Percentiles rank a stretch among this genome's conserved stretches.
phyloP scores from a whole-genome alignment of 345 rosid genomes.

The Diplotaxis tenuifolia region DNA sequence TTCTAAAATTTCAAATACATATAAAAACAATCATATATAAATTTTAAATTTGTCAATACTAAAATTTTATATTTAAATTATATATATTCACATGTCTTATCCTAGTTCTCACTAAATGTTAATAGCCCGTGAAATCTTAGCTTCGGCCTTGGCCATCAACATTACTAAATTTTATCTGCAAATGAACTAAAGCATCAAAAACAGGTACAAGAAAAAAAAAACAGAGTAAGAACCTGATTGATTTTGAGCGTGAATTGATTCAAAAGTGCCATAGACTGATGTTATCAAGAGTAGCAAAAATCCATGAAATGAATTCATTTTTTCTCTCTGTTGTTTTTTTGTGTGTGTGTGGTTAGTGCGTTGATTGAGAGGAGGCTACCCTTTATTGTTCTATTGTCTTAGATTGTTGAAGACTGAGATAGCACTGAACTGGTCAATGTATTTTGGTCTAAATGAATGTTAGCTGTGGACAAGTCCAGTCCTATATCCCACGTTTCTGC shows the following conservation, averaged over 20 bases:
- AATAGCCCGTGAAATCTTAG: no score
- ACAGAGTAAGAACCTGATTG: conserved; percentile 27
- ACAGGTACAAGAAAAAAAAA: not conserved
- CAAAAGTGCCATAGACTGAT: not conserved
- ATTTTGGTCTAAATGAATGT: not conserved
- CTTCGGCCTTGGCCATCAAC: no score
- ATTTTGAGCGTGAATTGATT: conserved; percentile 26
- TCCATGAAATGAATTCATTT: conserved; percentile 4
- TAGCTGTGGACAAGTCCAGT: not conserved
- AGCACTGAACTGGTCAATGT: conserved; percentile 24
- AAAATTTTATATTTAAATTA: no score
- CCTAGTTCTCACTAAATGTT: no score
- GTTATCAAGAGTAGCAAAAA: conserved; percentile 2
- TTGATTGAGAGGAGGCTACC: not conserved
- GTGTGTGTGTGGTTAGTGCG: not conserved
- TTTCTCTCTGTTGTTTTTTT: not conserved
- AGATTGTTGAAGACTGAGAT: not conserved
- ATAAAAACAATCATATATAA: no score
- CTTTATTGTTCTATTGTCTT: not conserved
- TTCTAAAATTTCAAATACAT: no score
- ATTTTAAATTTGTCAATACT: no score
- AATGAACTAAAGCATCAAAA: not conserved
- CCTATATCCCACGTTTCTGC: not conserved
- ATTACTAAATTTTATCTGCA: not conserved
- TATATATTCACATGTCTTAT: no score